Evolutionary conservation across 495 filamentous ascomycete species (phyloP).

Genomic region (Bacidia gigantensis): DNA sequence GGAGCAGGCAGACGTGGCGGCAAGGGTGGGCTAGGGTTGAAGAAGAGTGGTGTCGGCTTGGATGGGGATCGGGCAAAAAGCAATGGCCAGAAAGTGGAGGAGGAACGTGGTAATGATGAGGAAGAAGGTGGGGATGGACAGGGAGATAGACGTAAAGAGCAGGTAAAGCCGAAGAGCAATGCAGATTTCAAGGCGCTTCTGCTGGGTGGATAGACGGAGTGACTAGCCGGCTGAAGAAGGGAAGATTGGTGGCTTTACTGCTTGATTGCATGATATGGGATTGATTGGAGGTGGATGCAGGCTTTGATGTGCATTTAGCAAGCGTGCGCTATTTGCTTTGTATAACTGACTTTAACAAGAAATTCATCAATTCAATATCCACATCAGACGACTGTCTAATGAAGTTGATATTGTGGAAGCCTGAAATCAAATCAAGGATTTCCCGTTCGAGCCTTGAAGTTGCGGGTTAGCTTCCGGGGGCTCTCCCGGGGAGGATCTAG

Average conservation of each 20-base stretch:
- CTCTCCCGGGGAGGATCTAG: neutral
- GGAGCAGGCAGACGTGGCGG: slow-evolving; percentile 38
- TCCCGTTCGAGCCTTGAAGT: neutral
- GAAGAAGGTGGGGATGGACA: slow-evolving; percentile 4
- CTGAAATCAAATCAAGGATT: too few relatives aligned
- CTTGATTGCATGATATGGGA: too few relatives aligned
- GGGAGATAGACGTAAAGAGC: slow-evolving; percentile 13
- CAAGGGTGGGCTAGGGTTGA: slow-evolving; percentile 40
- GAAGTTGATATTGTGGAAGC: too few relatives aligned
- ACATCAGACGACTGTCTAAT: too few relatives aligned
- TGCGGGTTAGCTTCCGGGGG: neutral
- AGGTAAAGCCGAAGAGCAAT: slow-evolving; percentile 49
- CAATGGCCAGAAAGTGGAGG: slow-evolving; percentile 17
- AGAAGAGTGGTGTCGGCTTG: slow-evolving; percentile 34
- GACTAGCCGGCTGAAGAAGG: neutral
- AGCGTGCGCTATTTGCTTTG: too few relatives aligned
- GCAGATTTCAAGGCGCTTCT: slow-evolving; percentile 80
- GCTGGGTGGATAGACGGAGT: slow-evolving; percentile 16
- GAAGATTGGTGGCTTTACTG: neutral
- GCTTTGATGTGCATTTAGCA: too few relatives aligned
- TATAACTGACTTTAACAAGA: too few relatives aligned
- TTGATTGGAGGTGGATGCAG: too few relatives aligned
- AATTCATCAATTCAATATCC: too few relatives aligned
- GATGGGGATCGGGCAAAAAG: slow-evolving; percentile 21
- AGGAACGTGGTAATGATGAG: slow-evolving; percentile 11